Base-by-base conservation (phyloP, 768 basidiomycete species). In the Suillus subaureus region DNA sequence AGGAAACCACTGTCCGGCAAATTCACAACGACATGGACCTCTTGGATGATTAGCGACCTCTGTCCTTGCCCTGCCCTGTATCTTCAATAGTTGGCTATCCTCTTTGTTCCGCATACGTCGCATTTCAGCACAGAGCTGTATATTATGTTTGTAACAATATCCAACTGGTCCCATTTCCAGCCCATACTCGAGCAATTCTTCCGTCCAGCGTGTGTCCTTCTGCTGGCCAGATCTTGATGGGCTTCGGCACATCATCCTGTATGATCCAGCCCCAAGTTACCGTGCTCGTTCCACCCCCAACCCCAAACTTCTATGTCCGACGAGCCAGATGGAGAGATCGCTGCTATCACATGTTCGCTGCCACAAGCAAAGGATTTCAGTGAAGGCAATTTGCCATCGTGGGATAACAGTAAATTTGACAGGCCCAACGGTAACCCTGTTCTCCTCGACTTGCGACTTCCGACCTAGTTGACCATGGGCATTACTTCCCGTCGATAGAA, bases 231-330 rank as follows among this genome's bases (percentile, higher is more conserved):
- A 92, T 71, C 67, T 77, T 84, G 13, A 78, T 73, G 18, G 90
- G 89, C 18, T 72, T 33, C 8, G 70, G 66, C 11, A 85, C 76
- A 70, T 95, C 89, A 4, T 81, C 78, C 5, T n/a, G 85, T 86
- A 42, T 82, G 79, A 0, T 88, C 90, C 28, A 87, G 72, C 0
- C 93, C 95, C 33, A 98, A 81, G 75, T 97, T 99, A 8, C 97
- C 97, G 73, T 98, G 97, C 75, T 99, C 97, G 75, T 98, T 99
- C 96, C 97, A 99, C 0, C 97, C 97, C 93, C 96, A 97, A 0
- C 87, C 92, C 86, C 88, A 92, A 0, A 96, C 84, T 68, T 85
- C 83, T 1, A 70, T 66, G 9, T 62, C 67, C 15, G 51, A 39
- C 31, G 63, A 52, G n/a, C 51, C 61, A 49, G 66, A 79, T n/a